Conservation (phyloP, 2,329 filamentous ascomycete species). For the Grosmannia serpens region DNA sequence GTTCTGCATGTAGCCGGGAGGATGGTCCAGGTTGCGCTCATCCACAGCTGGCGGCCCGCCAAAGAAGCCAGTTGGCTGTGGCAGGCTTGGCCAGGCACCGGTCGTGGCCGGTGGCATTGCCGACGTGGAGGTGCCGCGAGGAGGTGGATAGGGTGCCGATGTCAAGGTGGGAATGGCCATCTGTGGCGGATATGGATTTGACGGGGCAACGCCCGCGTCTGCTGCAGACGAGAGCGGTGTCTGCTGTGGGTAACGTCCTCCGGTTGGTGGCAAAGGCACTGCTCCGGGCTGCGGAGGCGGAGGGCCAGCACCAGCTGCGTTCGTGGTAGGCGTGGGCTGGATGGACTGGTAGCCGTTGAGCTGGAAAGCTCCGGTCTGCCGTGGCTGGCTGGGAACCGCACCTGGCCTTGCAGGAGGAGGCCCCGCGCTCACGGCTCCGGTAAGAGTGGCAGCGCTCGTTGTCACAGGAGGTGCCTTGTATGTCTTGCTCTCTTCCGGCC, state of each 20-base stretch:
- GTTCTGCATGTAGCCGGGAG: slow-evolving; percentile 47
- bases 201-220: slow-evolving; percentile 16
- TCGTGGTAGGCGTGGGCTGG: slow-evolving; percentile 32
- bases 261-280: slow-evolving; percentile 34
- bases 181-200: slow-evolving; percentile 27
- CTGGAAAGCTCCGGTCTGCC: slow-evolving; percentile 27
- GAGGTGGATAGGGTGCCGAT: slow-evolving; percentile 25
- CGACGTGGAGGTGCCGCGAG: slow-evolving; percentile 34
- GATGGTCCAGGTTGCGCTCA: slow-evolving; percentile 26
- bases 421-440: background rate
- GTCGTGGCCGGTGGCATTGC: slow-evolving; percentile 3
- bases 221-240: slow-evolving; percentile 16
- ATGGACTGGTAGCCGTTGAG: slow-evolving; percentile 17
- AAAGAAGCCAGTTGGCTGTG: slow-evolving; percentile 16
- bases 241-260: slow-evolving; percentile 23
- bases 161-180: slow-evolving; percentile 40
- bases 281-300: slow-evolving; percentile 48
- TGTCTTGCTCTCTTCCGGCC: slow-evolving; percentile 5
- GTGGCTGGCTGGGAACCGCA: slow-evolving; percentile 30
- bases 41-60: background rate
- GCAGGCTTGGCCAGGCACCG: background rate
- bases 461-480: background rate
- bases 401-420: slow-evolving; percentile 33
- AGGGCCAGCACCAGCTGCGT: slow-evolving; percentile 25
- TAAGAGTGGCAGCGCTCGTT: background rate